Conservation (phyloP, 345 rosid genomes). For the Clarkia xantiana region DNA sequence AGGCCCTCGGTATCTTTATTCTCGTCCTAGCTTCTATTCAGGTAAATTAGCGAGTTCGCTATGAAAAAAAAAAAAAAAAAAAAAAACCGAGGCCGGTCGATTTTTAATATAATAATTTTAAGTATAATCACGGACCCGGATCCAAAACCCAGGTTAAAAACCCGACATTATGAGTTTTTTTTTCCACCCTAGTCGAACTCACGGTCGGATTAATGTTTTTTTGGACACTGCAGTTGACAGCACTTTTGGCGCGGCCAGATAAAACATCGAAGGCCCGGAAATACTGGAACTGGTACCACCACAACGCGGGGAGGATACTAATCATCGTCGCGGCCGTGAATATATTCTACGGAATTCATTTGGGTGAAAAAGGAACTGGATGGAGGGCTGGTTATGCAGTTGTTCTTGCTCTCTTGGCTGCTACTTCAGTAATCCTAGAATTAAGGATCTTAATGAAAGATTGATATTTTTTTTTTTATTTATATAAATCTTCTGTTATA, state of each 20-base stretch:
- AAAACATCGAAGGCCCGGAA: constrained; percentile 39
- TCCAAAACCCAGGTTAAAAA: too few species aligned
- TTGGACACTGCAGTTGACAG: constrained; percentile 25
- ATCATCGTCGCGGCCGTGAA: constrained; percentile 45
- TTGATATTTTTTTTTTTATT: constrained; percentile 5
- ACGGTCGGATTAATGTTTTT: not conserved
- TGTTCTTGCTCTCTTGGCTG: constrained; percentile 24
- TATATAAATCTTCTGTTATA: not conserved
- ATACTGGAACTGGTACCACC: constrained; percentile 83
- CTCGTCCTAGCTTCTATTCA: constrained; percentile 76
- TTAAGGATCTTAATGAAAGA: constrained; percentile 24
- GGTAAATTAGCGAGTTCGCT: constrained; percentile 28
- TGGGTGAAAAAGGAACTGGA: constrained; percentile 30
- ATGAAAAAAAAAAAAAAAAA: too few species aligned
- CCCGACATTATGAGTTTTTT: too few species aligned
- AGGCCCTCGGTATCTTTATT: constrained; percentile 47
- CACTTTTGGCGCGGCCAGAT: constrained; percentile 51
- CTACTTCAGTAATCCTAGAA: constrained; percentile 29
- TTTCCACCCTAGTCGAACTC: too few species aligned
- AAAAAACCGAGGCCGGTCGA: not conserved
- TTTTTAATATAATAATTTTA: too few species aligned
- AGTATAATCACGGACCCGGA: too few species aligned
- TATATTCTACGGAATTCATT: constrained; percentile 73
- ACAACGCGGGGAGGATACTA: constrained; percentile 41
- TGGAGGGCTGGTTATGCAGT: constrained; percentile 66